Conservation (phyloP, 2,329 filamentous ascomycete species). For the Orbilia javanica region DNA sequence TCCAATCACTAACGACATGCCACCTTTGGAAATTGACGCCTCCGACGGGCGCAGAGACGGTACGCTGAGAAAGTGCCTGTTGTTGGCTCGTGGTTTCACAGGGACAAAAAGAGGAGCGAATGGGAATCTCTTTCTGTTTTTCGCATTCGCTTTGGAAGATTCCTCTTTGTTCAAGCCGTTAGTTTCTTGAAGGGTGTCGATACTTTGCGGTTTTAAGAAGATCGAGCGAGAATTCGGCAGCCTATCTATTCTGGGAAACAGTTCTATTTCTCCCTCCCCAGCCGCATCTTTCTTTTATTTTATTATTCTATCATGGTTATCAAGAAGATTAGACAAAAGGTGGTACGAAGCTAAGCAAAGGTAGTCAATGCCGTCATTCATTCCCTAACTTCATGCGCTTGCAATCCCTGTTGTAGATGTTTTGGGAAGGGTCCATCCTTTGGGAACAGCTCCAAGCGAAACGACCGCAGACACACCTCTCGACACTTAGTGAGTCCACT, state of each 20-base stretch:
- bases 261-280: background rate
- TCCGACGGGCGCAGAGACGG: constrained; percentile 21
- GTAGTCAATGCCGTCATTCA: constrained; percentile 44
- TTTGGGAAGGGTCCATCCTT: constrained; percentile 52
- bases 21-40: constrained; percentile 42
- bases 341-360: constrained; percentile 35
- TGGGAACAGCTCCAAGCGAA: constrained; percentile 44
- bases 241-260: constrained; percentile 48
- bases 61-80: constrained; percentile 40
- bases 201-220: constrained; percentile 43
- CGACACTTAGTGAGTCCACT: constrained; percentile 3
- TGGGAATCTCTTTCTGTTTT: constrained; percentile 16
- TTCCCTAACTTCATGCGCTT: constrained; percentile 37
- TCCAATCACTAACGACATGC: constrained; percentile 57
- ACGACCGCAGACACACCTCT: constrained; percentile 4
- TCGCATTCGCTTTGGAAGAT: constrained; percentile 29
- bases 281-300: constrained; percentile 13
- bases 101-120: constrained; percentile 39
- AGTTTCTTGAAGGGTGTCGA: constrained; percentile 9
- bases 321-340: constrained; percentile 27
- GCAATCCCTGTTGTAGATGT: constrained; percentile 15
- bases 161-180: background rate
- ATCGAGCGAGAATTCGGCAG: constrained; percentile 41
- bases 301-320: constrained; percentile 14
- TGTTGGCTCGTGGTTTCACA: constrained; percentile 54